Evolutionary conservation across 2,329 filamentous ascomycete species (phyloP), one percentile per base, ranked within the genome.

Genomic region (Pestalotiopsis sp.): DNA sequence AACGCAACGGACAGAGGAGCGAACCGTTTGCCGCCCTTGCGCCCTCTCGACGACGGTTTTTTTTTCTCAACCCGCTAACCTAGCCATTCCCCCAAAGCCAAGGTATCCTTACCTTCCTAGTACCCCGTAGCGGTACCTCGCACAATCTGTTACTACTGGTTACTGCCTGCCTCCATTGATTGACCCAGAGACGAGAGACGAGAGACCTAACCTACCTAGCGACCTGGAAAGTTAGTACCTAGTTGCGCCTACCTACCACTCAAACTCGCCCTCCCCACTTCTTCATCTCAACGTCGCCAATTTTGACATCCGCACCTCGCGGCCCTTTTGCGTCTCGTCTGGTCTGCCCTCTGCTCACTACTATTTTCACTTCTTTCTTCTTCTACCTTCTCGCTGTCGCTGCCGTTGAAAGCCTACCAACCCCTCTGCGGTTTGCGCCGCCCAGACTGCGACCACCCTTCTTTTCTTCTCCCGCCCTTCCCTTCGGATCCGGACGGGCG

Each of bases 261-360:
- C 20, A 52, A 11, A 20, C 31, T 36, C 17, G 27, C 59, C 59
- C 59, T 62, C 59, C 59, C 59, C 59, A 62, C 59, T 62, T 52
- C 45, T 52, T 39, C 59, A 62, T 38, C 59, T 62, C 59, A 62
- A 62, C 59, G 59, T 62, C 59, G 59, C 59, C 59, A 62, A 36
- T 62, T 62, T 62, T 62, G 59, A 62, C 31, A 62, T 39, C 31
- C 59, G 59, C 59, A 36, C 27, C 36, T 62, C 59, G 31, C 59
- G 59, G 27, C 59, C 59, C 31, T 62, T n/a, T 52, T 52, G 45
- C 45, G 20, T n/a, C 45, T 52, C 31, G 31, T 36, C 31, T 36
- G 31, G 31, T 36, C 31, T 36, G 45, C 45, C 14, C 45, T 52
- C 27, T 62, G 6, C 31, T 23, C 23, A 23, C 14, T 39, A 17